Base-by-base conservation (phyloP, 495 filamentous ascomycete species). In the Niebla homalea region DNA sequence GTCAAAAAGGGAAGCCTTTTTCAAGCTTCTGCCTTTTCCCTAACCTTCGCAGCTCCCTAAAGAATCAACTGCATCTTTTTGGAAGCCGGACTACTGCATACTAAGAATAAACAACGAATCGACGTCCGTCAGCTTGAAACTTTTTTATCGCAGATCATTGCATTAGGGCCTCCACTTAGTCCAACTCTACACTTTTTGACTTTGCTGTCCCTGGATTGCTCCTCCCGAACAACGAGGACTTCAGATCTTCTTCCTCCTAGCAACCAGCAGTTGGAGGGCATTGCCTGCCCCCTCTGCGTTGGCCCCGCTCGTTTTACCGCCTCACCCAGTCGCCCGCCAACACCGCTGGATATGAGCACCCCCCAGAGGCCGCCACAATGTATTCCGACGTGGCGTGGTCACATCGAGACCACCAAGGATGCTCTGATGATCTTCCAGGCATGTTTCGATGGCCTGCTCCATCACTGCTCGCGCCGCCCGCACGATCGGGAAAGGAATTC, bases 401-500 rank as follows among this genome's bases (percentile, higher is more conserved):
- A 80, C 56, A 74, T 89, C 52, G 71, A 70, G 19, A 82, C 78
- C 37, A 89, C 83, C 0, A 73, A 81, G 39, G 86, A 90, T 66
- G 85, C 83, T 1, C 64, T 89, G 47, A 69, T 85, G 12, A 70
- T 92, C 11, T 85, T 90, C 59, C 81, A 88, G 59, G 81, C 79
- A 1, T 84, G 81, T 57, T 72, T 92, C 46, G 70, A 69, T 14
- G 86, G 88, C 10, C 61, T 65, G 5, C 65, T 92, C 14, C 72
- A 73, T 25, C 85, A 89, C 62, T 80, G 88, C 14, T 78, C 83
- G 11, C 83, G 89, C 20, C 78, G 89, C 21, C 89, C 89, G 0
- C 85, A 90, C 57, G 89, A 96, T 53, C 73, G 83, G 21, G 89
- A 95, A 60, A 78, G 89, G 35, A 65, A 69, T 8, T 62, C 71